Evolutionary conservation across 2,329 filamentous ascomycete species (phyloP), one percentile per base, ranked within the genome.

Genomic region (Acrocalymma vagum): DNA sequence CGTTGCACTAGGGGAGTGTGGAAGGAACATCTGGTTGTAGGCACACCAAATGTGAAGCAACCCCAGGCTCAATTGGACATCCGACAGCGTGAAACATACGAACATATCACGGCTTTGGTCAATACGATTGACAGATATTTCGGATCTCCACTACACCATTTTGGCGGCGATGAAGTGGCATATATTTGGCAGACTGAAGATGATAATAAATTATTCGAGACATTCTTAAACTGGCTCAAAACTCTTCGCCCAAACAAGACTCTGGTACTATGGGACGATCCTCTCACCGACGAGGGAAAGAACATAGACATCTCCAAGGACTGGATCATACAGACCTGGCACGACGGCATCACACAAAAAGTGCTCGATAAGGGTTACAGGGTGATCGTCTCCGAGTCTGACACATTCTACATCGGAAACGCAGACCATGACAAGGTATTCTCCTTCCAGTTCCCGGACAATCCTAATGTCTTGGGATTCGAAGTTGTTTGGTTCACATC

Each of bases 281-380:
- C 14, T 30, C 7, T 30, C 16, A 30, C 28, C 28, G 28, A 30
- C 16, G 28, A 30, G n/a, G 28, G 28, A 16, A 30, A 30, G 14
- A 30, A 30, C n/a, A 8, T 30, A 8, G 16, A 16, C 6, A 30
- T 30, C 5, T 15, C 13, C 7, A 30, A 30, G 16, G 28, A 30
- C n/a, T 30, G 28, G 28, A 30, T 30, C 16, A 30, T 30, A 30
- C 28, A 30, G 14, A 30, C 28, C 6, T 30, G 28, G 28, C 28
- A 30, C 16, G 20, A 30, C 28, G 28, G 28, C n/a, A 18, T 8
- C 14, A 30, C 28, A 15, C 28, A 30, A 16, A n/a, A 8, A 8
- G 16, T 30, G 6, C 28, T 30, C 14, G 16, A 16, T 17, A 16
- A 8, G 28, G 28, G 28, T 30, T 17, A 30, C 28, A 5, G 28